Evolutionary conservation across 257 asterid species (phyloP).

Genomic region (Solanum pennellii): DNA sequence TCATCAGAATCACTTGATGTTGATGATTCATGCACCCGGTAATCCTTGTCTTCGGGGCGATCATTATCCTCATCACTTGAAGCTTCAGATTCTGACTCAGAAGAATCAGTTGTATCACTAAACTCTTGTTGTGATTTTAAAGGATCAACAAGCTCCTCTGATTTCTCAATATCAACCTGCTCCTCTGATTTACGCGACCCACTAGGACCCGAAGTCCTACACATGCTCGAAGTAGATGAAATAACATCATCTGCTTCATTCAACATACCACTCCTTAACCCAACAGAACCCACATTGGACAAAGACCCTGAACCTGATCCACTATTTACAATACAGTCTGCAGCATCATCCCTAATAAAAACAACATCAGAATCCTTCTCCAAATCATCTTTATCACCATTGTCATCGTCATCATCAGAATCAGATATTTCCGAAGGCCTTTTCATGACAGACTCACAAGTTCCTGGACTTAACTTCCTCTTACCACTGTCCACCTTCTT

Average conservation of each 20-base stretch:
- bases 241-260: not conserved
- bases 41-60: not conserved
- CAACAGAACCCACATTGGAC: not conserved
- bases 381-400: not conserved
- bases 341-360: not conserved
- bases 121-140: not conserved
- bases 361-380: not conserved
- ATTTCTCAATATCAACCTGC: not conserved
- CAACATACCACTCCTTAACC: not conserved
- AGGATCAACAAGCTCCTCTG: not conserved
- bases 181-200: not conserved
- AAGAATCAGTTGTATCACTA: not conserved
- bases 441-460: not conserved
- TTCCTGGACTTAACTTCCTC: not conserved
- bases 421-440: not conserved
- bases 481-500: not conserved
- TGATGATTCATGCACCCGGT: not conserved
- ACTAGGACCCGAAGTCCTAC: not conserved
- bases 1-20: not conserved
- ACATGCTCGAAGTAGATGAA: not conserved
- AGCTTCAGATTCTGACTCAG: not conserved
- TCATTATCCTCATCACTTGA: conserved; percentile 10
- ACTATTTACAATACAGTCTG: not conserved
- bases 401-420: not conserved
- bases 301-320: not conserved